A percentile compares a stretch with the other conserved stretches of the same genome.
Evolutionary conservation across 2,329 filamentous ascomycete genomes (phyloP).

Genomic region (Aspergillus luchuensis): DNA sequence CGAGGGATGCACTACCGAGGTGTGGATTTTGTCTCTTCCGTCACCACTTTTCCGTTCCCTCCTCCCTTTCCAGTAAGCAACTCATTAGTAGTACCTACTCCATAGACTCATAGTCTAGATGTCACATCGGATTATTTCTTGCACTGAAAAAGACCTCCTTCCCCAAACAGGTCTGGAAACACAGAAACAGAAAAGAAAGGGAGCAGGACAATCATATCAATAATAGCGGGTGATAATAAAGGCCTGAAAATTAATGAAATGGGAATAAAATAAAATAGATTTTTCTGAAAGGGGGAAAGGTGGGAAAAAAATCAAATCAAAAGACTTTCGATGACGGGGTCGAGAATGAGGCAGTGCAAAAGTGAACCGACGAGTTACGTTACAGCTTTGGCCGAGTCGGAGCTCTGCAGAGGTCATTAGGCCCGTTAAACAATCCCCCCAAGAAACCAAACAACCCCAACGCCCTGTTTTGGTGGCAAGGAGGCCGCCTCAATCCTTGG

Average conservation of each 20-base stretch:
- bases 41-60: not conserved
- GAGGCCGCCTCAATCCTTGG: not conserved
- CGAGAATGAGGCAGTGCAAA: conserved; percentile 37
- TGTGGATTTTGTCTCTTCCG: not conserved
- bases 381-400: conserved; percentile 15
- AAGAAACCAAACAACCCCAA: conserved; percentile 4
- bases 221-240: not conserved
- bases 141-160: not conserved
- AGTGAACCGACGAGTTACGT: conserved; percentile 23
- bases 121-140: not conserved
- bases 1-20: not conserved
- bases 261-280: conserved; percentile 1
- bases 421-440: not conserved
- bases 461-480: conserved; percentile 7
- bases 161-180: not conserved
- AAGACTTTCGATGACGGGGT: conserved; percentile 8
- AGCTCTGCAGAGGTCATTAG: conserved; percentile 13
- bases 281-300: conserved; percentile 6
- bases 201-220: not conserved
- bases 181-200: not conserved
- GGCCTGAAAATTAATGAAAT: conserved; percentile 4
- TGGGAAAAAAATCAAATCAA: conserved; percentile 11
- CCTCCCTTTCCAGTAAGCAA: not conserved
- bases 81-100: not conserved
- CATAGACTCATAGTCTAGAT: too few relatives aligned